These are phyloP conservation scores for Neocucurbitaria cava DNA, from an alignment of 2,329 filamentous ascomycete species.

Conservation along the genomic window DNA sequence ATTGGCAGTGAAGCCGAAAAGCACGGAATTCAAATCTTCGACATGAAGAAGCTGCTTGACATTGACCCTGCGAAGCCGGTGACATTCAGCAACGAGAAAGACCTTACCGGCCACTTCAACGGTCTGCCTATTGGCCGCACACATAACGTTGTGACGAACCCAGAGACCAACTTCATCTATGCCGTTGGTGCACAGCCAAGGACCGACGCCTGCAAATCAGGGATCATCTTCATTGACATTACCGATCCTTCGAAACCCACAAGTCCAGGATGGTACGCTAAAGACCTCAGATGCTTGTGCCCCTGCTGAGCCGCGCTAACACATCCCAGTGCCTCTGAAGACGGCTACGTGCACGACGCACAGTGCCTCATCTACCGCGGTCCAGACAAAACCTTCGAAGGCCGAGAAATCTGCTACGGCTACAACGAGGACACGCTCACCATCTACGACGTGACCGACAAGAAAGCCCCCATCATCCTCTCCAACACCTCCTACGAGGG, in stretches of 20 bases:
- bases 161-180: conserved; percentile 48
- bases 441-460: conserved; percentile 62
- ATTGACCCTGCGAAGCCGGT: conserved; percentile 45
- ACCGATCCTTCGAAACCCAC: conserved; percentile 61
- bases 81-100: conserved; percentile 42
- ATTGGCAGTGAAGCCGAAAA: conserved; percentile 50
- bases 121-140: conserved; percentile 45
- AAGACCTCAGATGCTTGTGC: neutral
- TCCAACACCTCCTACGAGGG: conserved; percentile 64
- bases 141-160: conserved; percentile 50
- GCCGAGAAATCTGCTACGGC: conserved; percentile 63
- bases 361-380: conserved; percentile 65
- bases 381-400: conserved; percentile 57
- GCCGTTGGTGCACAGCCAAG: conserved; percentile 45
- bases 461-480: conserved; percentile 55
- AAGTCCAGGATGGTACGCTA: conserved; percentile 55
- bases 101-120: conserved; percentile 44
- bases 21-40: conserved; percentile 69
- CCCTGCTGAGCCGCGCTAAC: neutral
- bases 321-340: conserved; percentile 52
- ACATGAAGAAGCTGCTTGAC: conserved; percentile 59
- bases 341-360: conserved; percentile 68
- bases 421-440: conserved; percentile 64
- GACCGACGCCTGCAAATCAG: conserved; percentile 56
- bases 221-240: conserved; percentile 67